These are phyloP conservation scores for Fraxinus nigra DNA, from an alignment of 305 asterid species.

Conservation along the genomic window DNA sequence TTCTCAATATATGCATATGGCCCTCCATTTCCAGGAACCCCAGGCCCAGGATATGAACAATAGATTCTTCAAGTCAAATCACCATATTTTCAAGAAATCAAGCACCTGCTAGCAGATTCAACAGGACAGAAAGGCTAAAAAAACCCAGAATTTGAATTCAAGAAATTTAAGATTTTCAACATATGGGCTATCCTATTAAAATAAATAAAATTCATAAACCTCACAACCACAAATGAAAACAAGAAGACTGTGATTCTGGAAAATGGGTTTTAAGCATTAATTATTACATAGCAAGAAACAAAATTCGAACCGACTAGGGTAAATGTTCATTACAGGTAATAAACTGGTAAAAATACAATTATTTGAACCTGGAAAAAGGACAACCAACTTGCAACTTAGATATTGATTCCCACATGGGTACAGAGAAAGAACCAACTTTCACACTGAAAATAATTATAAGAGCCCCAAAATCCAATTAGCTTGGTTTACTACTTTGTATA, in stretches of 20 bases:
- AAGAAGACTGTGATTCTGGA: not conserved
- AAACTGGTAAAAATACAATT: not conserved
- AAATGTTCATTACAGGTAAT: not conserved
- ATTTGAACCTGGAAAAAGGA: not conserved
- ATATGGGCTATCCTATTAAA: not conserved
- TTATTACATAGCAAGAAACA: not conserved
- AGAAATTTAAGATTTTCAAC: constrained; percentile 13
- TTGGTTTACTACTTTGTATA: not conserved
- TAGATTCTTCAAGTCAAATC: constrained; percentile 18
- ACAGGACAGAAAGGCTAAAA: constrained; percentile 7
- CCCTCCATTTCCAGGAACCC: constrained; percentile 18
- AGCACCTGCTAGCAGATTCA: constrained; percentile 21
- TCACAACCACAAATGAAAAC: not conserved
- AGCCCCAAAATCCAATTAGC: not conserved
- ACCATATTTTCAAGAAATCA: constrained; percentile 20
- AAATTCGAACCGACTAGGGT: not conserved
- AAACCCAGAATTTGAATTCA: constrained; percentile 20
- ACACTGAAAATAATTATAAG: not conserved
- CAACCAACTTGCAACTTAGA: constrained; percentile 18
- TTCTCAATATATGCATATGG: constrained; percentile 17
- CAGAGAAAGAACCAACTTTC: constrained; percentile 5
- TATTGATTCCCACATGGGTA: constrained; percentile 17
- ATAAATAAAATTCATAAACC: not conserved
- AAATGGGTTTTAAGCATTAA: not conserved
- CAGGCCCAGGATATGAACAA: not conserved